A percentile compares a stretch with the other conserved stretches of the same genome.
Evolutionary conservation across 148 eudicot species (phyloP).

Genomic region (Arbutus unedo): DNA sequence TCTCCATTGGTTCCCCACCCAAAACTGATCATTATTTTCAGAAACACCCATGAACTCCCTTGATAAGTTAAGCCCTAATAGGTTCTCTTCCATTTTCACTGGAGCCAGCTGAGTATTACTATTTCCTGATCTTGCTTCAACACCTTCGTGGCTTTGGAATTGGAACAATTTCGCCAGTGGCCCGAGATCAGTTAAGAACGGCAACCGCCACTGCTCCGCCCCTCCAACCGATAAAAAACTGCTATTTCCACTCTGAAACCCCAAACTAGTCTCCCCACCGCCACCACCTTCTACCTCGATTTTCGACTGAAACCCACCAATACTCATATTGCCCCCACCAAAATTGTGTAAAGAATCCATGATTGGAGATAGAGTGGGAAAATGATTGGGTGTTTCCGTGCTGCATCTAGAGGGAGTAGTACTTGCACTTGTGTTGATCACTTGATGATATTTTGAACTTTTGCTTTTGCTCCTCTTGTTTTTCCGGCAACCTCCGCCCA

Average conservation of each 20-base stretch:
- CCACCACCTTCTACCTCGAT: background rate
- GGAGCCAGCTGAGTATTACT: slow-evolving; percentile 19
- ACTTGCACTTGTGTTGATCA: slow-evolving; percentile 12
- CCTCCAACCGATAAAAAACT: background rate
- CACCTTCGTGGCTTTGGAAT: slow-evolving; percentile 23
- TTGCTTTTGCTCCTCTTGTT: slow-evolving; percentile 41
- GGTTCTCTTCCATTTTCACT: slow-evolving; percentile 43
- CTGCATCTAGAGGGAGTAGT: slow-evolving; percentile 24
- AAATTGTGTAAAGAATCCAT: slow-evolving; percentile 44
- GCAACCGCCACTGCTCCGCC: slow-evolving; percentile 29
- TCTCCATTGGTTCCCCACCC: slow-evolving; percentile 44
- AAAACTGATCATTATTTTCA: slow-evolving; percentile 30
- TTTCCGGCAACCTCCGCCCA: slow-evolving; percentile 66
- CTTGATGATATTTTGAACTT: slow-evolving; percentile 22
- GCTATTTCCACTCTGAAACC: slow-evolving; percentile 16
- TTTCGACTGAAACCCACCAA: slow-evolving; percentile 23
- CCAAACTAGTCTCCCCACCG: slow-evolving; percentile 1
- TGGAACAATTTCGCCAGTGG: slow-evolving; percentile 23
- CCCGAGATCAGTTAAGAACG: slow-evolving; percentile 22
- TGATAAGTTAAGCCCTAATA: slow-evolving; percentile 26
- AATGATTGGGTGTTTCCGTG: slow-evolving; percentile 21
- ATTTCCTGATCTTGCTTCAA: slow-evolving; percentile 1
- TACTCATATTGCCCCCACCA: slow-evolving; percentile 33
- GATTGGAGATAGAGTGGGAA: slow-evolving; percentile 25
- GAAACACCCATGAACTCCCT: slow-evolving; percentile 35